These are phyloP conservation scores for Xylaria digitata DNA, from an alignment of 2,329 filamentous ascomycete genomes.

Conservation along the genomic window DNA sequence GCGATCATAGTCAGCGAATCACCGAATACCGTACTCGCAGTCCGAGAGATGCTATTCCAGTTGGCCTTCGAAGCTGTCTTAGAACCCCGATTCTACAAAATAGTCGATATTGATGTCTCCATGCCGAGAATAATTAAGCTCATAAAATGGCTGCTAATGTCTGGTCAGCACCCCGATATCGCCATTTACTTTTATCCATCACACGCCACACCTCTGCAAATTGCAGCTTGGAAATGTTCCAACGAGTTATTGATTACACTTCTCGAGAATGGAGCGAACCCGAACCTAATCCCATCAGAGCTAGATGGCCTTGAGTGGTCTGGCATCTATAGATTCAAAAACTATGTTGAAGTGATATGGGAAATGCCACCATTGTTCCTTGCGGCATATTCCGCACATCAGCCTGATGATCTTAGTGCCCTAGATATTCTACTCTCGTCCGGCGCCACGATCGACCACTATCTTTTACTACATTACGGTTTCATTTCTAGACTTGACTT, in stretches of 20 bases:
- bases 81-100: background rate
- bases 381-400: background rate
- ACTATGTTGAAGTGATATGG: background rate
- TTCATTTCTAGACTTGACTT: background rate
- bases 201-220: background rate
- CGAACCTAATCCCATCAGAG: background rate
- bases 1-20: background rate
- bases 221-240: background rate
- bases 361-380: background rate
- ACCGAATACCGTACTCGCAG: background rate
- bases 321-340: no score
- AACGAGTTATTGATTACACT: background rate
- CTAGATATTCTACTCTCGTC: background rate
- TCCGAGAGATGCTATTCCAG: background rate
- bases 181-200: background rate
- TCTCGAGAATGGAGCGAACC: background rate
- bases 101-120: background rate
- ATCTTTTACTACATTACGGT: background rate
- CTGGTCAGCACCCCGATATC: background rate
- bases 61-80: background rate
- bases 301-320: no score
- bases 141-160: slow-evolving; percentile 5
- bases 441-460: background rate
- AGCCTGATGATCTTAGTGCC: background rate
- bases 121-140: background rate